phyloP scores from a whole-genome alignment of 495 filamentous ascomycete genomes.

The Penicillium riverlandense region DNA sequence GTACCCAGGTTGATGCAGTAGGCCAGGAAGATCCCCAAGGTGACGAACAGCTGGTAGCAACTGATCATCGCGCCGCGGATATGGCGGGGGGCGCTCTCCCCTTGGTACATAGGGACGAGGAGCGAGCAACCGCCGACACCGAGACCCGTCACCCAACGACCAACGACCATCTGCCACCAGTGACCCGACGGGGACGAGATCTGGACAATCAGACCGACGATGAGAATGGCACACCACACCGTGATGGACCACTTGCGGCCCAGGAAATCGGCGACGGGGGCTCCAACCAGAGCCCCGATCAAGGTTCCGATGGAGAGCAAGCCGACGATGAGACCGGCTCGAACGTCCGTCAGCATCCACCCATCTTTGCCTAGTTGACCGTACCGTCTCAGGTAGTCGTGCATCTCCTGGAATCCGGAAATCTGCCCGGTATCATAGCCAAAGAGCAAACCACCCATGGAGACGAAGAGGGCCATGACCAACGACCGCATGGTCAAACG shows the following conservation, averaged over 20 bases:
- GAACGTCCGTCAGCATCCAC: constrained; percentile 41
- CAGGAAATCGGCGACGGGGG: constrained; percentile 42
- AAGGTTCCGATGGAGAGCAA: constrained; percentile 60
- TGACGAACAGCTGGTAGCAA: constrained; percentile 84
- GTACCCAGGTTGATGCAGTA: constrained; percentile 78
- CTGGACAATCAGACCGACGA: constrained; percentile 60
- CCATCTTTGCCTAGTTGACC: constrained; percentile 21
- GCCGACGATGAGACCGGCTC: constrained; percentile 47
- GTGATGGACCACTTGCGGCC: constrained; percentile 49
- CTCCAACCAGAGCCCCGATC: constrained; percentile 56
- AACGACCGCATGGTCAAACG: constrained; percentile 37
- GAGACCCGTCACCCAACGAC: constrained; percentile 54
- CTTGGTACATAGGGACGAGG: constrained; percentile 66
- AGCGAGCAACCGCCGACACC: constrained; percentile 67
- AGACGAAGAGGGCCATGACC: constrained; percentile 48
- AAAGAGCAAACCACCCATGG: constrained; percentile 64
- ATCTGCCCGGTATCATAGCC: constrained; percentile 47
- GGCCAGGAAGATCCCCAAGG: constrained; percentile 74
- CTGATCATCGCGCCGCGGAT: constrained; percentile 61
- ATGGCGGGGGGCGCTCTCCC: constrained; percentile 58
- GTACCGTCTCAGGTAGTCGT: constrained; percentile 40
- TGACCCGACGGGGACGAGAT: constrained; percentile 45
- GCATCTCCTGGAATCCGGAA: constrained; percentile 55
- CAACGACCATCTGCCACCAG: constrained; percentile 49
- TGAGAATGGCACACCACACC: constrained; percentile 53